A percentile compares a stretch with the other conserved stretches of the same genome.
phyloP scores from a whole-genome alignment of 2,329 filamentous ascomycete species.

The Colletotrichum salicis region DNA sequence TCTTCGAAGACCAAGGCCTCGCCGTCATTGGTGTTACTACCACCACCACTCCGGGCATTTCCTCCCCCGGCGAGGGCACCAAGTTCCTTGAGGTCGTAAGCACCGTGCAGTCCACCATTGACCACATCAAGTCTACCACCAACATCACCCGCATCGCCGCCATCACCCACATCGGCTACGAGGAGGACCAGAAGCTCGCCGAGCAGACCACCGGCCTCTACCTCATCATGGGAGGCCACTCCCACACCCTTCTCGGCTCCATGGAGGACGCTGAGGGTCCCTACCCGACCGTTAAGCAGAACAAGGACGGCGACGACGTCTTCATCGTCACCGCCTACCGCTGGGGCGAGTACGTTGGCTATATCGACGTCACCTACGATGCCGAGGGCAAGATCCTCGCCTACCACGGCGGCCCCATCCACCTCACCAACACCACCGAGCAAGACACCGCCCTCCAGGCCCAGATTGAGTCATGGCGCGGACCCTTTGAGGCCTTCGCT shows the following conservation, averaged over 20 bases:
- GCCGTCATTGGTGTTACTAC: slow-evolving; percentile 75
- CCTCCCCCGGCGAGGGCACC: slow-evolving; percentile 67
- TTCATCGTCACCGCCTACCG: slow-evolving; percentile 75
- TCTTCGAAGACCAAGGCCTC: slow-evolving; percentile 69
- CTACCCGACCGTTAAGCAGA: slow-evolving; percentile 72
- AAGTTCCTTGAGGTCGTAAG: slow-evolving; percentile 67
- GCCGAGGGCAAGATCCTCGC: slow-evolving; percentile 67
- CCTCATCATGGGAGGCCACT: slow-evolving; percentile 74
- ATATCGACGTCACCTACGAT: slow-evolving; percentile 74
- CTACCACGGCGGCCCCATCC: slow-evolving; percentile 72
- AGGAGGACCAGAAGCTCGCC: slow-evolving; percentile 70
- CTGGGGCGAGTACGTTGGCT: slow-evolving; percentile 76
- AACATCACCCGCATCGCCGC: slow-evolving; percentile 73
- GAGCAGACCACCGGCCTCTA: slow-evolving; percentile 69
- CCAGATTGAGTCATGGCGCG: slow-evolving; percentile 68
- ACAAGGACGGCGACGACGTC: slow-evolving; percentile 72
- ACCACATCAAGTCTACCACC: slow-evolving; percentile 69
- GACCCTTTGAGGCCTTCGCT: slow-evolving; percentile 69
- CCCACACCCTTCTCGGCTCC: slow-evolving; percentile 68
- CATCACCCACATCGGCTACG: slow-evolving; percentile 75
- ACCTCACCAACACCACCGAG: slow-evolving; percentile 69
- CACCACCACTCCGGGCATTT: slow-evolving; percentile 66
- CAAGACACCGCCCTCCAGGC: slow-evolving; percentile 67
- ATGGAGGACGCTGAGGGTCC: slow-evolving; percentile 67
- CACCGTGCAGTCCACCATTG: slow-evolving; percentile 69